phyloP scores from a whole-genome alignment of 495 filamentous ascomycete genomes.

The Astrothelium macrocarpum region DNA sequence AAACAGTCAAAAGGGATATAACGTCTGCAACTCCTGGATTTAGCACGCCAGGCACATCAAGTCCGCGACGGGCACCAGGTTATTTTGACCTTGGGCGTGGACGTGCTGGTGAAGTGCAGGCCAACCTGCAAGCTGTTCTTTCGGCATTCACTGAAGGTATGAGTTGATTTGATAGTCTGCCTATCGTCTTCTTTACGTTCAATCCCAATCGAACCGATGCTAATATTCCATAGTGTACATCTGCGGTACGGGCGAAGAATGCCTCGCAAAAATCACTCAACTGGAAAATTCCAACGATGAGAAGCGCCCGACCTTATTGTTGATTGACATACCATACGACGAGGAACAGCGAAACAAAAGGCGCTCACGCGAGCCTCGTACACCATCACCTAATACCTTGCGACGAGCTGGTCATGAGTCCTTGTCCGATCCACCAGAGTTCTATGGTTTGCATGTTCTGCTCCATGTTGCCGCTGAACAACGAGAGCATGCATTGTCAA shows the following conservation, averaged over 20 bases:
- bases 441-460: constrained; percentile 28
- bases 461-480: constrained; percentile 27
- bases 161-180: background rate
- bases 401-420: background rate
- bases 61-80: constrained; percentile 15
- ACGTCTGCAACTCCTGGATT: background rate
- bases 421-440: constrained; percentile 12
- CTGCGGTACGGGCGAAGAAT: constrained; percentile 20
- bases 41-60: constrained; percentile 1
- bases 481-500: constrained; percentile 21
- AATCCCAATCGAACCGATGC: background rate
- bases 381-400: constrained; percentile 21
- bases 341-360: constrained; percentile 27
- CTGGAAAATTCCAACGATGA: constrained; percentile 18
- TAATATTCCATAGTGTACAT: constrained; percentile 20
- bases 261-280: constrained; percentile 23
- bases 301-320: constrained; percentile 20
- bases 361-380: constrained; percentile 24
- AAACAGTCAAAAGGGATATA: constrained; percentile 23
- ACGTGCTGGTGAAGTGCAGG: constrained; percentile 17
- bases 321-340: constrained; percentile 31
- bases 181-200: background rate
- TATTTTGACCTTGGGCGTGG: constrained; percentile 22
- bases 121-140: constrained; percentile 25
- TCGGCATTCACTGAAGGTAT: constrained; percentile 29